Evolutionary conservation across 192 early-diverging fungal genomes (phyloP).

Genomic region (Entrophospora sp.): DNA sequence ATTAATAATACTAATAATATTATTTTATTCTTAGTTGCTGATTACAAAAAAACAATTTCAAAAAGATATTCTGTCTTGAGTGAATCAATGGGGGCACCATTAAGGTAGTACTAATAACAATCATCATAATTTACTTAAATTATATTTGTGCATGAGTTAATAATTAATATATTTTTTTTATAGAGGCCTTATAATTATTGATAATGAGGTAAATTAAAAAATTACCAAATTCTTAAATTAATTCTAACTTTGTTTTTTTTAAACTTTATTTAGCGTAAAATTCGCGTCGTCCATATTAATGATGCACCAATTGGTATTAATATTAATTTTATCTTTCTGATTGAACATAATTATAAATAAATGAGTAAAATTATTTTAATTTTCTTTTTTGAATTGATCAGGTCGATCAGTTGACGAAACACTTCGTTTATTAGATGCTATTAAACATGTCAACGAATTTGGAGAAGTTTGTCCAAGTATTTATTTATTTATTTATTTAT

Average conservation of each 20-base stretch:
- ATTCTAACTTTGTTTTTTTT: constrained; percentile 24
- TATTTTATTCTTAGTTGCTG: not conserved
- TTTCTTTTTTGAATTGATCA: constrained; percentile 27
- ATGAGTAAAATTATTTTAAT: too few relatives aligned
- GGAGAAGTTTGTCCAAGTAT: constrained; percentile 19
- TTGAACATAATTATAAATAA: too few relatives aligned
- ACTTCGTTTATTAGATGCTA: constrained; percentile 74
- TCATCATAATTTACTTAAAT: too few relatives aligned
- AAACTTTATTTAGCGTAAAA: not conserved
- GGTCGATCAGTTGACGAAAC: constrained; percentile 77
- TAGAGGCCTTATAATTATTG: constrained; percentile 76
- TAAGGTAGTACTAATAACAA: constrained; percentile 26
- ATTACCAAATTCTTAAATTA: not conserved
- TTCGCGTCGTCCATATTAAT: constrained; percentile 5
- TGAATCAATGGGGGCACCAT: constrained; percentile 61
- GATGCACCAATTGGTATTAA: constrained; percentile 16
- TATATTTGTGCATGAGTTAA: not conserved
- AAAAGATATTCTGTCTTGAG: constrained; percentile 72
- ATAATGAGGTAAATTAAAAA: constrained; percentile 58
- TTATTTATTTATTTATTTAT: not conserved
- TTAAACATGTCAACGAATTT: constrained; percentile 71
- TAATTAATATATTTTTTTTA: not conserved
- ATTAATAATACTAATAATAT: not conserved
- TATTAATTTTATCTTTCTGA: too few relatives aligned
- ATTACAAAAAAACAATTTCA: constrained; percentile 65